Evolutionary conservation across 768 basidiomycete genomes (phyloP), one percentile per base, ranked within the genome.

Genomic region (Lactarius evosmus): DNA sequence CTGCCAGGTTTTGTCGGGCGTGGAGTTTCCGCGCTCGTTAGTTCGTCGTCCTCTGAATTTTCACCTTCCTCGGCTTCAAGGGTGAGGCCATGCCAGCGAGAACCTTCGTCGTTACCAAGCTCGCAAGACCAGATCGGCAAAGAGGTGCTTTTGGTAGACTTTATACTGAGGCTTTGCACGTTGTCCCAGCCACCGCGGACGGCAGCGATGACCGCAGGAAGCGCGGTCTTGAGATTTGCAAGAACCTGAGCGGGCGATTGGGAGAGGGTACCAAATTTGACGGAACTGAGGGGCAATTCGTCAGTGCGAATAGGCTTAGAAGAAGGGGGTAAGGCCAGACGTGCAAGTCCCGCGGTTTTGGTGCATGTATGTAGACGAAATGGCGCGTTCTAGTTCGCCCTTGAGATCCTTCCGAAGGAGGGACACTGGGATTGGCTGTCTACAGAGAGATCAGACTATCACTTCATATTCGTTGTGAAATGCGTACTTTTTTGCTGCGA

Each of bases 391-490:
- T 11, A 99, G 83, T 71, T 98, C 95, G 53, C 80, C 83, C 74
- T 98, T 98, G 63, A 99, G 82, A 75, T 96, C 91, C 72, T 94
- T 95, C 27, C 88, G 85, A 12, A 83, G 87, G 58, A 99, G 74
- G 67, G 85, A 87, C n/a, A 98, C 96, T 1, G 97, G 94, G 34
- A 98, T 92, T 1, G 97, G 97, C 74, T 96, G 93, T 77, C 95
- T 98, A 62, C 6, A 38, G 22, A 14, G 65, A 55, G 25, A 22
- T 56, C 7, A 56, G 41, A 11, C 63, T 27, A 30, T 50, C 19
- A 67, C 67, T n/a, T 61, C 51, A 27, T 16, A 62, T 7, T 27
- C 55, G 29, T 33, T 44, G 11, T 7, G 12, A 30, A 71, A 2
- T 4, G 69, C 91, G 67, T 69, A 97, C 95, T 98, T 98, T 78